Conservation (phyloP, 2,329 filamentous ascomycete genomes). For the Diaporthe velutina region DNA sequence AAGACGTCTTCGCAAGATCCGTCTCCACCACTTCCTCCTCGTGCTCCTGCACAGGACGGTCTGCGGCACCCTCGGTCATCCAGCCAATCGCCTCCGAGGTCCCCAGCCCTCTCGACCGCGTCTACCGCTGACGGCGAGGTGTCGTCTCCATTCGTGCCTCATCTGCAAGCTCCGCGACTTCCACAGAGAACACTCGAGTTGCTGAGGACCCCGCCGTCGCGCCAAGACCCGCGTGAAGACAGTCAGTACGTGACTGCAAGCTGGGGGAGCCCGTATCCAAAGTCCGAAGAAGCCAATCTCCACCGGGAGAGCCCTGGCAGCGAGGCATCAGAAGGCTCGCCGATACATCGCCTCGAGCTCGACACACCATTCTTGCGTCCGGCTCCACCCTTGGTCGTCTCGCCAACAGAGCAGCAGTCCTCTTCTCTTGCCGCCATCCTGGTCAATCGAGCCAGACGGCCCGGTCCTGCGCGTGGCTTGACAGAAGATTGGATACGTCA, state of each 20-base stretch:
- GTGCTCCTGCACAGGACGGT: slow-evolving; percentile 73
- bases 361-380: slow-evolving; percentile 73
- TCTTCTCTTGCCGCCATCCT: slow-evolving; percentile 66
- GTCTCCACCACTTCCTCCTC: slow-evolving; percentile 66
- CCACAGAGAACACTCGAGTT: slow-evolving; percentile 68
- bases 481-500: slow-evolving; percentile 90
- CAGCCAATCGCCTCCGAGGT: slow-evolving; percentile 57
- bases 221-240: slow-evolving; percentile 49
- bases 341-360: slow-evolving; percentile 72
- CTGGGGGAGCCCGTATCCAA: slow-evolving; percentile 92
- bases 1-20: slow-evolving; percentile 70
- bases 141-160: slow-evolving; percentile 69
- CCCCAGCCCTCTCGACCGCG: slow-evolving; percentile 71
- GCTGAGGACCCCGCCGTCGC: slow-evolving; percentile 65
- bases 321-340: slow-evolving; percentile 70
- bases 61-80: slow-evolving; percentile 53
- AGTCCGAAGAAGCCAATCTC: slow-evolving; percentile 66
- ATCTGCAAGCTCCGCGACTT: slow-evolving; percentile 70
- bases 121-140: slow-evolving; percentile 72
- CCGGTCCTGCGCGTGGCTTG: slow-evolving; percentile 67
- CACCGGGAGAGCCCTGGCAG: slow-evolving; percentile 68
- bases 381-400: slow-evolving; percentile 57
- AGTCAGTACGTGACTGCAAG: slow-evolving; percentile 76
- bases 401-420: slow-evolving; percentile 53
- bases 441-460: slow-evolving; percentile 71